Base-by-base conservation (phyloP, 352 stramenopile genomes). In the Pythium phragmitis region DNA sequence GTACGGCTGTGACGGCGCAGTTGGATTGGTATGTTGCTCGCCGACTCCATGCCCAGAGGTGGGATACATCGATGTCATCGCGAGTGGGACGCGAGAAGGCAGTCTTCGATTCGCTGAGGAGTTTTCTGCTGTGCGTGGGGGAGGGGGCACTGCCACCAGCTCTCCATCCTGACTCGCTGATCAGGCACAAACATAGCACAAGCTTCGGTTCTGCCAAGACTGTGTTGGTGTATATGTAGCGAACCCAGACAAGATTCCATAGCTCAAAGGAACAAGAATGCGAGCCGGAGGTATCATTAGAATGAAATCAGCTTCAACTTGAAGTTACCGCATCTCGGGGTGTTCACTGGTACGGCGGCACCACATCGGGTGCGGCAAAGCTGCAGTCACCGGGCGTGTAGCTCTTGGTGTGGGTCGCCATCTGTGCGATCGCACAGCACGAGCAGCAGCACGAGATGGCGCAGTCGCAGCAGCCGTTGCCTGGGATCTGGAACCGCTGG, bases 351-450 rank as follows among this genome's bases (percentile, higher is more conserved):
- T 62, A 74, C 13, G 61, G 33, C 7, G 66, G 62, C 13, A 77
- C 50, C 33, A 57, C 54, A n/a, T 68, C 41, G 8, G 55, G 68
- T 2, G 3, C 41, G 5, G 11, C 23, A 19, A 72, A 75, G 23
- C 50, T 57, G 49, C 68, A 75, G 12, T 51, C 45, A 4, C 68
- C 60, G 0, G 60, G 64, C 33, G 19, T 70, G 49, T 75, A 78
- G 56, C 63, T 69, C 49, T 71, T 64, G 36, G 65, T 39, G 23
- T 78, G 71, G 30, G 71, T 75, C 21, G 71, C 64, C n/a, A 78
- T 70, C 34, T 75, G 65, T 1, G 71, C 71, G 42, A 75, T 68
- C 26, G 61, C 49, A 30, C 71, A 78, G 53, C 59, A 73, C 23
- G 51, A 46, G 46, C 71, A 78, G n/a, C 46, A 70, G 57, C 34